Percentiles rank a stretch among this genome's conserved stretches.
phyloP scores from a whole-genome alignment of 768 basidiomycete species.

The Naganishia vishniacii region DNA sequence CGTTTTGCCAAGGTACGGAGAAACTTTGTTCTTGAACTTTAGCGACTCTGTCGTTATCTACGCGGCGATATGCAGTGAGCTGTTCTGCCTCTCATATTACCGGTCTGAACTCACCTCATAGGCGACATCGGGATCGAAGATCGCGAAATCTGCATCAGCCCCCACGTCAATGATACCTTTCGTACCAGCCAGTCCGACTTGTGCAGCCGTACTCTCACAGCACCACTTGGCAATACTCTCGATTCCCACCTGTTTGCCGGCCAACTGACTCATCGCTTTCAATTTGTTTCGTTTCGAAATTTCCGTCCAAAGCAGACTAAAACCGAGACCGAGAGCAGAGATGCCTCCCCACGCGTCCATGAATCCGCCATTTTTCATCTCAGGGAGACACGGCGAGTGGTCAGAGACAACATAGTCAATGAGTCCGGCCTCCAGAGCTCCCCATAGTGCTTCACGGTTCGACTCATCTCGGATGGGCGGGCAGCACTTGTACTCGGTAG shows the following conservation, averaged over 20 bases:
- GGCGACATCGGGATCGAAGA: constrained; percentile 64
- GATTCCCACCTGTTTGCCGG: constrained; percentile 51
- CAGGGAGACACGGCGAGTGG: constrained; percentile 81
- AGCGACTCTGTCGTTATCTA: constrained; percentile 70
- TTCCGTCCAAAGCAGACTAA: constrained; percentile 87
- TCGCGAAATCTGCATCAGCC: constrained; percentile 75
- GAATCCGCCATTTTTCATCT: constrained; percentile 71
- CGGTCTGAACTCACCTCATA: constrained; percentile 32
- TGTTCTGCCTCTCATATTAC: background rate
- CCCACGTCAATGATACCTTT: constrained; percentile 74
- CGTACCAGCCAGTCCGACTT: constrained; percentile 62
- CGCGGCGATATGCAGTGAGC: background rate
- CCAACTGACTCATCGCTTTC: constrained; percentile 22
- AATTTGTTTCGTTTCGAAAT: constrained; percentile 54
- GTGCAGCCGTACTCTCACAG: constrained; percentile 65
- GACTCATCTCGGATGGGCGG: constrained; percentile 74
- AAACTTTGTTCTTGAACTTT: constrained; percentile 88
- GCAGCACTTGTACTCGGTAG: constrained; percentile 89
- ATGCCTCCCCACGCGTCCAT: constrained; percentile 95
- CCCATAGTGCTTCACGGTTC: constrained; percentile 75
- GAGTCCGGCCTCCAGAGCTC: constrained; percentile 68
- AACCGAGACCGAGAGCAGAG: constrained; percentile 78
- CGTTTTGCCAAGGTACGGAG: constrained; percentile 73
- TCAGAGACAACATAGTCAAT: constrained; percentile 95
- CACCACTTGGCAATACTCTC: constrained; percentile 69